Evolutionary conservation across 768 basidiomycete genomes (phyloP).

Genomic region (Tricholoma flavovirens): DNA sequence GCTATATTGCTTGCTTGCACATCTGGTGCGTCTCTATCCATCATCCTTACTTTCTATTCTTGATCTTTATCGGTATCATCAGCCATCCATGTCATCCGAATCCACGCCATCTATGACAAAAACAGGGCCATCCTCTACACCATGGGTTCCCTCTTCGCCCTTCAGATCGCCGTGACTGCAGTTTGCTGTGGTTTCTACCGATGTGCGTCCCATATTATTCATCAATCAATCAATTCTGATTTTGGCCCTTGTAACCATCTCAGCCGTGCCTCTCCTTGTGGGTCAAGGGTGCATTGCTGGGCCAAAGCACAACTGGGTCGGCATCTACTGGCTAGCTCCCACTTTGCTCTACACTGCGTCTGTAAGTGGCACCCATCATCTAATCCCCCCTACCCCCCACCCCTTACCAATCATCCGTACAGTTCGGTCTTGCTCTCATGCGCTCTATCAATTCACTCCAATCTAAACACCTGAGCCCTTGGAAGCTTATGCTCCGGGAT

Average conservation of each 20-base stretch:
- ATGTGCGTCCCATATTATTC: slow-evolving; percentile 43
- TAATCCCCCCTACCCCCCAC: neutral
- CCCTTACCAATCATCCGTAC: neutral
- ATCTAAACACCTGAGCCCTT: slow-evolving; percentile 53
- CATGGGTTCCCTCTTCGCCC: slow-evolving; percentile 55
- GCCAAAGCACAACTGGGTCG: slow-evolving; percentile 76
- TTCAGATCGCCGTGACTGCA: slow-evolving; percentile 70
- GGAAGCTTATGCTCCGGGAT: slow-evolving; percentile 90
- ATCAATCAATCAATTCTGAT: slow-evolving; percentile 1
- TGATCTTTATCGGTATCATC: neutral
- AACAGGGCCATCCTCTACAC: slow-evolving; percentile 43
- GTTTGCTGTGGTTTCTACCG: slow-evolving; percentile 75
- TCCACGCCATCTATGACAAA: slow-evolving; percentile 76
- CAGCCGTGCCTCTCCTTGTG: slow-evolving; percentile 62
- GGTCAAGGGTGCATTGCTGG: slow-evolving; percentile 88
- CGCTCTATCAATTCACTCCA: slow-evolving; percentile 56
- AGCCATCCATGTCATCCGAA: slow-evolving; percentile 72
- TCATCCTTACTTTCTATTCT: neutral
- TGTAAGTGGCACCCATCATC: slow-evolving; percentile 32
- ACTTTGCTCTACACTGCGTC: slow-evolving; percentile 67
- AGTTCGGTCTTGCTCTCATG: slow-evolving; percentile 56
- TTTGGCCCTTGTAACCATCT: slow-evolving; percentile 1
- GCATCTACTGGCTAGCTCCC: slow-evolving; percentile 78
- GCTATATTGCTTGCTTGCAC: slow-evolving; percentile 73
- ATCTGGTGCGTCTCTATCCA: slow-evolving; percentile 37